Evolutionary conservation across 163 green algal genomes (phyloP).

Genomic region (Chlamydomonas reinhardtii): DNA sequence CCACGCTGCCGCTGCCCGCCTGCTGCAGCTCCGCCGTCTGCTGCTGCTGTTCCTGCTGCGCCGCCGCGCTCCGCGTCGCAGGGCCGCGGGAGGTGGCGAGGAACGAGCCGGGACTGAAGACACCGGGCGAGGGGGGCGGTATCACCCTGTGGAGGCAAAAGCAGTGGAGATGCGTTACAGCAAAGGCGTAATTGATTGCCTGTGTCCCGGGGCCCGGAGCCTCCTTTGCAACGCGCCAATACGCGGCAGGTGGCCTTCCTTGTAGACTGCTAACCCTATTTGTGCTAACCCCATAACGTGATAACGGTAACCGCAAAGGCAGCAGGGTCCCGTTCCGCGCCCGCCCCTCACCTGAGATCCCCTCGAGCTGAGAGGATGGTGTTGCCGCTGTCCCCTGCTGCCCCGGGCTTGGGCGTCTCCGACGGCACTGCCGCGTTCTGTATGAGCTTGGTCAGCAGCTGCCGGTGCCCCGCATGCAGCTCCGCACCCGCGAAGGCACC

Average conservation of each 20-base stretch:
- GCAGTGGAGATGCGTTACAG: neutral
- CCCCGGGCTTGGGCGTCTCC: neutral
- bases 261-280: too few relatives aligned
- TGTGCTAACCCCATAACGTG: too few relatives aligned
- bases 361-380: too few relatives aligned
- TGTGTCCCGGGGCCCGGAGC: too few relatives aligned
- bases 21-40: neutral
- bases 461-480: constrained; percentile 40
- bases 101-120: neutral
- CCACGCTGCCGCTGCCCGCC: neutral
- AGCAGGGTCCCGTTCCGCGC: neutral
- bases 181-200: too few relatives aligned
- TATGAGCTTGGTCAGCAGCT: constrained; percentile 45
- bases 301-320: too few relatives aligned
- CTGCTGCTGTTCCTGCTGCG: neutral
- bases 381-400: neutral
- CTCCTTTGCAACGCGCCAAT: too few relatives aligned
- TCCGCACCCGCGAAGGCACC: neutral
- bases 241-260: too few relatives aligned
- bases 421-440: neutral
- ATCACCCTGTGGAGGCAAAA: neutral
- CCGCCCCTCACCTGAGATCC: neutral
- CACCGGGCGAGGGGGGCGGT: neutral
- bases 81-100: neutral
- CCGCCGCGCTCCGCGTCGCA: neutral